Percentiles rank a stretch among this genome's conserved stretches.
These are phyloP conservation scores for Pittosporum tobira DNA, from an alignment of 129 eudicot genomes.

Conservation along the genomic window DNA sequence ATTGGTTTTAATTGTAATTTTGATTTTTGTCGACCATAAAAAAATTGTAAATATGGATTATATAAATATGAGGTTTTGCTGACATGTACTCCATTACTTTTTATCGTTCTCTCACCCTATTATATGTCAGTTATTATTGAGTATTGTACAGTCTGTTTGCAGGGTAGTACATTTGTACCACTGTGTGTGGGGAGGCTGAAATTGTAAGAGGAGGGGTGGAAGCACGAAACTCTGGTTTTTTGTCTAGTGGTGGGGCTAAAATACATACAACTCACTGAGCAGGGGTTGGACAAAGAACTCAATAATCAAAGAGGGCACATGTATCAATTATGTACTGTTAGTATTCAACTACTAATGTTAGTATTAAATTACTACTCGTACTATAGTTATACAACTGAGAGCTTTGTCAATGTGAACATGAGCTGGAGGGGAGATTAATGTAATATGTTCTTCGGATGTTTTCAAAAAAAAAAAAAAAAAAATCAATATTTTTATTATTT, in stretches of 20 bases:
- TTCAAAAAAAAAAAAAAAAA: no score
- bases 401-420: no score
- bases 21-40: background rate
- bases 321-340: background rate
- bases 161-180: conserved; percentile 3
- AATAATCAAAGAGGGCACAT: background rate
- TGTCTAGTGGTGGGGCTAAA: conserved; percentile 17
- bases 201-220: conserved; percentile 12
- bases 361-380: no score
- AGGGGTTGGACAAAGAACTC: conserved; percentile 1
- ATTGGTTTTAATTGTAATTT: background rate
- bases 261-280: conserved; percentile 6
- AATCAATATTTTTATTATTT: no score
- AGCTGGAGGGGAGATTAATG: no score
- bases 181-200: conserved; percentile 9
- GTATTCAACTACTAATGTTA: no score
- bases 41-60: background rate
- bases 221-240: conserved; percentile 12
- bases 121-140: background rate
- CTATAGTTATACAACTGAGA: no score
- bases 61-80: no score
- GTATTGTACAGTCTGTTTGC: conserved; percentile 12
- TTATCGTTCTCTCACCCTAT: background rate
- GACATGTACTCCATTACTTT: background rate
- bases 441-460: no score